Base-by-base conservation (phyloP, 2,329 filamentous ascomycete genomes). In the Gliomastix tumulicola region DNA sequence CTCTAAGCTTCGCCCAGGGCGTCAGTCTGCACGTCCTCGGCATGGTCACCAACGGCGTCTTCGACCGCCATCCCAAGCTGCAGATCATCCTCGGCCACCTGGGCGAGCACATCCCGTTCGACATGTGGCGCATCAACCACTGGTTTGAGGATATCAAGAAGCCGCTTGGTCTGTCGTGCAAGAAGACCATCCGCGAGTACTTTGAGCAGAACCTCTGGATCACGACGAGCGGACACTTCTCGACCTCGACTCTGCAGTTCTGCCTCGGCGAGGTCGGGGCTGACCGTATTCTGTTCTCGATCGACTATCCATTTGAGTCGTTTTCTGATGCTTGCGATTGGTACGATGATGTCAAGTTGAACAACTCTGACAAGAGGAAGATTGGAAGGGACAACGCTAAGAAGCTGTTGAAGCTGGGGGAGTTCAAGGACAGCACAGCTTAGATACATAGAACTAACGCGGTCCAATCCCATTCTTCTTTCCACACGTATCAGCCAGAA, bases 71-170 rank as follows among this genome's bases (percentile, higher is more conserved):
- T 38, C 67, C 68, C 4, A 61, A 57, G 41, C 52, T 68, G 5
- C 59, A 70, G 42, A 41, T 71, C 20, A 58, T 71, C 33, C 54
- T 71, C 3, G 68, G 68, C 13, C 68, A 71, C 41, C 40, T 71
- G 20, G 68, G 66, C 33, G 68, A 71, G 52, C 65, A 67, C 22
- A 58, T 71, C 10, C 68, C 66, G 3, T 68, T 68, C 36, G 66
- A 71, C 34, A 53, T 70, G 42, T 68, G 63, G 63, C 60, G 68
- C 30, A 70, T 68, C 46, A 65, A 69, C 50, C 66, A 69, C 51
- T 74, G 71, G 69, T 69, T 76, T 37, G 71, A 76, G 39, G 69
- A 76, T 28, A 51, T 70, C 32, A 69, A 74, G 63, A 70, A 71
- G 55, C 66, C 64, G 0, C 58, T 71, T 1, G 68, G 62, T 5